Evolutionary conservation across 2,329 filamentous ascomycete genomes (phyloP).

Genomic region (Colletotrichum magnum): DNA sequence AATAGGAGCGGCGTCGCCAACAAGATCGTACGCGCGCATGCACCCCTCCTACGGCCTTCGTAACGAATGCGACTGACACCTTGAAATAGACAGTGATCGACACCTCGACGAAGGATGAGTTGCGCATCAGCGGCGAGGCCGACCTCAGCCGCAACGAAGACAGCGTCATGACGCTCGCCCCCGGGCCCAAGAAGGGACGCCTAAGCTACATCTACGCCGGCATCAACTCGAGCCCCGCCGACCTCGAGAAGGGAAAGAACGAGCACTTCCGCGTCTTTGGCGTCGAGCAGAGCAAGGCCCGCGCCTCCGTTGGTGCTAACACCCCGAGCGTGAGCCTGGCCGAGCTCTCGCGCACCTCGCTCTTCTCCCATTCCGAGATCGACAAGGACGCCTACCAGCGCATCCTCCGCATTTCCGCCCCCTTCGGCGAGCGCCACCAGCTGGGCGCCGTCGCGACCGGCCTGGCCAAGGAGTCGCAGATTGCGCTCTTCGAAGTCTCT

Average conservation of each 20-base stretch:
- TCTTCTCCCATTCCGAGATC: constrained; percentile 65
- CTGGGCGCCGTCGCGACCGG: constrained; percentile 86
- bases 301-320: constrained; percentile 48
- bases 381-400: constrained; percentile 72
- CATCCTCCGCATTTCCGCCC: constrained; percentile 67
- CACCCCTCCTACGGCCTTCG: neutral
- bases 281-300: constrained; percentile 61
- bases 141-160: constrained; percentile 89
- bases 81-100: constrained; percentile 76
- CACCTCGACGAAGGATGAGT: constrained; percentile 73
- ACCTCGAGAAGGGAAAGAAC: constrained; percentile 83
- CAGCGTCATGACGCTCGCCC: constrained; percentile 86
- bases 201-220: constrained; percentile 76
- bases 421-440: constrained; percentile 60
- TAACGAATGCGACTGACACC: constrained; percentile 30
- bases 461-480: constrained; percentile 80
- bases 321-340: constrained; percentile 56
- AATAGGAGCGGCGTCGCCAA: constrained; percentile 87
- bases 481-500: constrained; percentile 83
- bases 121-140: constrained; percentile 78
- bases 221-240: constrained; percentile 83
- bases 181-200: constrained; percentile 65
- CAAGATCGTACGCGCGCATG: constrained; percentile 78
- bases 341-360: constrained; percentile 65
- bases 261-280: constrained; percentile 85